These are phyloP conservation scores for Lolium multiflorum DNA, from an alignment of 176 grass and related monocot genomes.

Conservation along the genomic window DNA sequence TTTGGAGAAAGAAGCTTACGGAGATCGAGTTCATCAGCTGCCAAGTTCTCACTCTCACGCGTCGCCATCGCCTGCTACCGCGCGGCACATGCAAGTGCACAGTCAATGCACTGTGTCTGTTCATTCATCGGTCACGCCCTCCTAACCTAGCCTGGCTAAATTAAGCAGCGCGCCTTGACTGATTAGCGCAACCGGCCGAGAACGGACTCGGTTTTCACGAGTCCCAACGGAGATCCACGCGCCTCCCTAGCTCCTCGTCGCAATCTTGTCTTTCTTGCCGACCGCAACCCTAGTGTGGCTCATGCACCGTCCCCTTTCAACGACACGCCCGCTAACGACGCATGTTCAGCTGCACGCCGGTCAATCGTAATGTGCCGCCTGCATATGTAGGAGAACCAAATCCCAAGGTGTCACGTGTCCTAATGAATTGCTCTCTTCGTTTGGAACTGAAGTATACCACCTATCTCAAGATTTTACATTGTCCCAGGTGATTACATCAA, in stretches of 20 bases:
- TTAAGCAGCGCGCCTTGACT: not conserved
- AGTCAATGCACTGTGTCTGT: not conserved
- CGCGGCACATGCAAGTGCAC: constrained; percentile 42
- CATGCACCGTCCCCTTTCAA: not conserved
- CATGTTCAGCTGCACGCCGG: not conserved
- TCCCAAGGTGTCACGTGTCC: not conserved
- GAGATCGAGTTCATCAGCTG: not conserved
- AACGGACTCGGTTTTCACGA: not conserved
- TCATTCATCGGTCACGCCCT: not conserved
- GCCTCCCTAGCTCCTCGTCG: not conserved
- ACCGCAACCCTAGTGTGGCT: not conserved
- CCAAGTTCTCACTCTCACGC: not conserved
- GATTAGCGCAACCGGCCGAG: not conserved
- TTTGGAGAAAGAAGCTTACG: not conserved
- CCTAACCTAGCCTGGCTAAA: not conserved
- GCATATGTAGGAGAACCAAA: not conserved
- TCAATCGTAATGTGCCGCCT: not conserved
- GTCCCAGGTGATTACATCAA: too few species aligned
- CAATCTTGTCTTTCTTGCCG: constrained; percentile 48
- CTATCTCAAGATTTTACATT: too few species aligned
- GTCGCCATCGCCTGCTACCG: not conserved
- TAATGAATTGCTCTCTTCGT: not conserved
- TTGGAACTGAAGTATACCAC: too few species aligned
- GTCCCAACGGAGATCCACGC: constrained; percentile 17
- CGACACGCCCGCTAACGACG: not conserved